These are phyloP conservation scores for Rhizophora mangle DNA, from an alignment of 345 rosid genomes.

Conservation along the genomic window DNA sequence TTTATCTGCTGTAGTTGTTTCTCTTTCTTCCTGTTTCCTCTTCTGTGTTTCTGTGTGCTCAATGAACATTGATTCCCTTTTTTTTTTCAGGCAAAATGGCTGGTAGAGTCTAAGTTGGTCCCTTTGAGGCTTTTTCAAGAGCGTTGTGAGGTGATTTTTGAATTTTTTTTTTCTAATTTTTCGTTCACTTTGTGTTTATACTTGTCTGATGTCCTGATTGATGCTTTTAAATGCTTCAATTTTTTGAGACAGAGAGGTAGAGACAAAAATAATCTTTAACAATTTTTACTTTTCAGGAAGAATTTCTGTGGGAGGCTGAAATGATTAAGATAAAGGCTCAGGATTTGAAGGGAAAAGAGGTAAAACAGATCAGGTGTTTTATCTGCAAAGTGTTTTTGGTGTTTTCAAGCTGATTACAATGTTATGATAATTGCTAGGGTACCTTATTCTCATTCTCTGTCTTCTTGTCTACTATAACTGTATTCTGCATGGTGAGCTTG, in stretches of 20 bases:
- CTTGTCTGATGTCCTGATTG: background rate
- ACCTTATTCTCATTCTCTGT: too few species aligned
- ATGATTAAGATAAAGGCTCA: constrained; percentile 97
- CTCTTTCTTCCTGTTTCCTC: background rate
- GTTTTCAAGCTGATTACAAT: too few species aligned
- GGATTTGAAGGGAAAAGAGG: constrained; percentile 99
- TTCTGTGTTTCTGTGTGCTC: background rate
- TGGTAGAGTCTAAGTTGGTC: constrained; percentile 79
- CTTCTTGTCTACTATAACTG: too few species aligned
- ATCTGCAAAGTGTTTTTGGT: too few species aligned
- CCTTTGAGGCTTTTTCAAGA: constrained; percentile 92
- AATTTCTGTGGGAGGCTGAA: constrained; percentile 94
- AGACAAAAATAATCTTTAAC: background rate
- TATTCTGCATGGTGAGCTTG: too few species aligned
- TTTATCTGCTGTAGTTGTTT: background rate
- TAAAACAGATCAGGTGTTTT: constrained; percentile 21
- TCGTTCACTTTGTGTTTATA: background rate
- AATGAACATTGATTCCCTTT: background rate
- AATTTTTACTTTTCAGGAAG: constrained; percentile 59
- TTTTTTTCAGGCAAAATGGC: constrained; percentile 77
- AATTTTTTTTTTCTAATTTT: background rate
- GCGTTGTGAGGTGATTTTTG: constrained; percentile 71
- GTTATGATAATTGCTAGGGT: too few species aligned
- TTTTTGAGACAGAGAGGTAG: background rate
- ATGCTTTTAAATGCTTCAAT: background rate